phyloP scores from a whole-genome alignment of 2,329 filamentous ascomycete species.

The Colletotrichum sp. region DNA sequence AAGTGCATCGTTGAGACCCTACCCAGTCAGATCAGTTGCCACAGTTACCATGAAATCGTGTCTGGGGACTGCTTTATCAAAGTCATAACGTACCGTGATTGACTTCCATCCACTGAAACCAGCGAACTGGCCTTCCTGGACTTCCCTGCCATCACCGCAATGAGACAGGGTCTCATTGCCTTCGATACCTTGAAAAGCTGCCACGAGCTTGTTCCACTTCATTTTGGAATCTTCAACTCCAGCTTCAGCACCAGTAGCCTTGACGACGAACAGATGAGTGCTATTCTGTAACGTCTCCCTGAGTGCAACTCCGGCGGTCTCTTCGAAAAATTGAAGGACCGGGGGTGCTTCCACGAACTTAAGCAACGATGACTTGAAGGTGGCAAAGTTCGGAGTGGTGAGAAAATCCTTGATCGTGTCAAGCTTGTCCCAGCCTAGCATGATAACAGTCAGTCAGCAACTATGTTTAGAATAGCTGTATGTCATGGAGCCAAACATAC shows the following conservation, averaged over 20 bases:
- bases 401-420: background rate
- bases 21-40: background rate
- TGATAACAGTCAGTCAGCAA: background rate
- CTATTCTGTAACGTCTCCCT: background rate
- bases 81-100: background rate
- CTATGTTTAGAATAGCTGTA: background rate
- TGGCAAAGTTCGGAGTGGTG: background rate
- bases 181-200: background rate
- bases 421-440: background rate
- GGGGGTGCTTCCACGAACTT: background rate
- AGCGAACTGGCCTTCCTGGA: background rate
- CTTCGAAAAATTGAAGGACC: background rate
- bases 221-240: background rate
- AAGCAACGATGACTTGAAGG: background rate
- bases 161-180: background rate
- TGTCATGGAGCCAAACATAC: background rate
- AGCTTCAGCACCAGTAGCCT: background rate
- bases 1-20: background rate
- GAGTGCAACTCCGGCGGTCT: background rate
- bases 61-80: background rate
- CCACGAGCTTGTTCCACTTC: background rate
- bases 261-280: constrained; percentile 4
- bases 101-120: constrained; percentile 8
- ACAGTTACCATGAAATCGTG: background rate
- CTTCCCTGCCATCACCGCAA: background rate